Conservation (phyloP, 2,329 filamentous ascomycete genomes). For the Anthostomella pinea region DNA sequence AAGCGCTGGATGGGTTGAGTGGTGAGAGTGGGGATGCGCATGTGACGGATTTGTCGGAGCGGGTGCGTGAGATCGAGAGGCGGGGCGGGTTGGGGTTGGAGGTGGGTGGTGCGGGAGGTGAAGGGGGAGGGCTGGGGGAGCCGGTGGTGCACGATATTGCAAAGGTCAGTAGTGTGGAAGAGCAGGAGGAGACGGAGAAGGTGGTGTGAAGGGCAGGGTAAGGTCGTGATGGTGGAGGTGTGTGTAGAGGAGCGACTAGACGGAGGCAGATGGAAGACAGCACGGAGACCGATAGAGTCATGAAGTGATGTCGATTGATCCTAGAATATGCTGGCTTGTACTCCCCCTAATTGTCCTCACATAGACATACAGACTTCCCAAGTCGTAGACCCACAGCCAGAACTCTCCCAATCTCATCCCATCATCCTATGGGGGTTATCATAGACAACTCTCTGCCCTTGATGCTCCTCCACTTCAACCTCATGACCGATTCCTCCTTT, state of each 20-base stretch:
- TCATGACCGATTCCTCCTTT: not conserved
- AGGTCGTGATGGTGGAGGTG: too few relatives aligned
- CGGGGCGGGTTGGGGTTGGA: constrained; percentile 4
- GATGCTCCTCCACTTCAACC: not conserved
- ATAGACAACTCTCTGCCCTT: not conserved
- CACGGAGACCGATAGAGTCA: not conserved
- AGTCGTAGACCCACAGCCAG: not conserved
- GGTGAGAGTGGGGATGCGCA: constrained; percentile 78
- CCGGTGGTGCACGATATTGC: constrained; percentile 37
- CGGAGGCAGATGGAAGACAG: not conserved
- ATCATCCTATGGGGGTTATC: not conserved
- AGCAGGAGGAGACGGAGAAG: constrained; percentile 54
- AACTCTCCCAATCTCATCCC: not conserved
- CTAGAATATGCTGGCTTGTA: constrained; percentile 2
- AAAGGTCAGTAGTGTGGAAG: constrained; percentile 48
- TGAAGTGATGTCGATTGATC: constrained; percentile 1
- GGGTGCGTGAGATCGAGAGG: constrained; percentile 62
- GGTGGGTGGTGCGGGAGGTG: not conserved
- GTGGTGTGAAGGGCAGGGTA: too few relatives aligned
- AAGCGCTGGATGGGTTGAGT: constrained; percentile 69
- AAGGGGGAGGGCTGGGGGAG: constrained; percentile 1
- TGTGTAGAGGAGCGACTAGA: not conserved
- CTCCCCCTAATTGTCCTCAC: not conserved
- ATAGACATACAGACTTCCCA: constrained; percentile 1
- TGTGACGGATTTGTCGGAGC: constrained; percentile 74